Evolutionary conservation across 2,329 filamentous ascomycete species (phyloP), one percentile per base, ranked within the genome.

Genomic region (Acrodontium crateriforme): DNA sequence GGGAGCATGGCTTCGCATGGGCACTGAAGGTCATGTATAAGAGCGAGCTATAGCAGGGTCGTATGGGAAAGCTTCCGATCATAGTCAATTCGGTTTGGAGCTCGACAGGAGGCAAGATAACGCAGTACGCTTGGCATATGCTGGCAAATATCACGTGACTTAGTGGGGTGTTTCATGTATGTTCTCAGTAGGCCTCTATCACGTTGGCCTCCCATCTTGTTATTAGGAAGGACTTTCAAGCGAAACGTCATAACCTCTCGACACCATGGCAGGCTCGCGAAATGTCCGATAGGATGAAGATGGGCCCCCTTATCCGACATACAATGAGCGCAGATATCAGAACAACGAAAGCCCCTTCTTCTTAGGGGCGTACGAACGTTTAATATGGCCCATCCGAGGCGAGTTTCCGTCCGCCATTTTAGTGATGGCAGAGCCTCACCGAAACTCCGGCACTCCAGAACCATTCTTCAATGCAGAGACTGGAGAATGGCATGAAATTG

Each of bases 21-120:
- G 80, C 78, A 2, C 65, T 87, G 37, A 87, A 87, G 54, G 79
- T 85, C 24, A 64, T 85, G 24, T 78, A 85, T 65, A 87, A 85
- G 60, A 74, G 67, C 38, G 80, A 87, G 55, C 59, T 87, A 35
- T 74, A 81, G 49, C 72, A 80, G 41, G 79, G 78, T 34, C 72
- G 72, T 28, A 78, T 85, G 27, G 80, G 87, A 61, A 83, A 81
- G 60, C 80, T n/a, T n/a, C n/a, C n/a, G n/a, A n/a, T n/a, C n/a
- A n/a, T n/a, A n/a, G n/a, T n/a, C n/a, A n/a, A n/a, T n/a, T n/a
- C n/a, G n/a, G n/a, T n/a, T n/a, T n/a, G n/a, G n/a, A n/a, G n/a
- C n/a, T n/a, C n/a, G n/a, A n/a, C n/a, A n/a, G n/a, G n/a, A n/a
- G n/a, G n/a, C n/a, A n/a, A n/a, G n/a, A n/a, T n/a, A n/a, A n/a